Percentiles rank a stretch among this genome's conserved stretches.
Conservation (phyloP, 2,329 filamentous ascomycete species). For the Sporothrix inflata region DNA sequence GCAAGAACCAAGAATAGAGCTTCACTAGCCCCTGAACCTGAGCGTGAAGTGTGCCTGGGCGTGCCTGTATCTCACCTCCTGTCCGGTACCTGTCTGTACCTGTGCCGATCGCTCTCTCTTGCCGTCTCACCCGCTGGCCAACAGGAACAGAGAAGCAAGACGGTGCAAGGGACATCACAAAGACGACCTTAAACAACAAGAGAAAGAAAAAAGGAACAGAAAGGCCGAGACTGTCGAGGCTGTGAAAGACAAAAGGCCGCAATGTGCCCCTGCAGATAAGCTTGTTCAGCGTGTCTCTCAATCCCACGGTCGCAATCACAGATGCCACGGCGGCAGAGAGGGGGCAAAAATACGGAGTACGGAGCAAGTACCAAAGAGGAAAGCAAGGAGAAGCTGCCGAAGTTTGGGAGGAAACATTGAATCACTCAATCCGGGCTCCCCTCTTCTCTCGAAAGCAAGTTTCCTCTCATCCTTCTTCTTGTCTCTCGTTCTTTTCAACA, state of each 20-base stretch:
- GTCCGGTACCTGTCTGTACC: background rate
- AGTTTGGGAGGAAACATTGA: background rate
- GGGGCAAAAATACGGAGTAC: no score
- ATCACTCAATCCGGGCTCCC: no score
- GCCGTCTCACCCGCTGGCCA: background rate
- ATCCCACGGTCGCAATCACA: background rate
- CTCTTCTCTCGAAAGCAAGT: background rate
- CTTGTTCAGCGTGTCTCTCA: background rate
- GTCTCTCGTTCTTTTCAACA: background rate
- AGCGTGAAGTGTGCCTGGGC: background rate
- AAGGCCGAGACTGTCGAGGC: background rate
- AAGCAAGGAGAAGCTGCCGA: background rate
- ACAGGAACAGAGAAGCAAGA: background rate
- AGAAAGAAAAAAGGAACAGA: background rate
- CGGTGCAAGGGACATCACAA: background rate
- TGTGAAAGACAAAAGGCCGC: background rate
- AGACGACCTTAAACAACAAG: background rate
- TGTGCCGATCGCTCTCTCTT: background rate
- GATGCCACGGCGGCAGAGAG: background rate
- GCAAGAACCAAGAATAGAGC: background rate
- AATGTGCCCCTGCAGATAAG: background rate
- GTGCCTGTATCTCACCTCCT: slow-evolving; percentile 1
- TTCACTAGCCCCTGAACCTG: background rate
- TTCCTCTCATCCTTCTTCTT: background rate
- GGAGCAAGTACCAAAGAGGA: background rate